Conservation (phyloP, 805 yeast species). For the Wickerhamiella dianesei region DNA sequence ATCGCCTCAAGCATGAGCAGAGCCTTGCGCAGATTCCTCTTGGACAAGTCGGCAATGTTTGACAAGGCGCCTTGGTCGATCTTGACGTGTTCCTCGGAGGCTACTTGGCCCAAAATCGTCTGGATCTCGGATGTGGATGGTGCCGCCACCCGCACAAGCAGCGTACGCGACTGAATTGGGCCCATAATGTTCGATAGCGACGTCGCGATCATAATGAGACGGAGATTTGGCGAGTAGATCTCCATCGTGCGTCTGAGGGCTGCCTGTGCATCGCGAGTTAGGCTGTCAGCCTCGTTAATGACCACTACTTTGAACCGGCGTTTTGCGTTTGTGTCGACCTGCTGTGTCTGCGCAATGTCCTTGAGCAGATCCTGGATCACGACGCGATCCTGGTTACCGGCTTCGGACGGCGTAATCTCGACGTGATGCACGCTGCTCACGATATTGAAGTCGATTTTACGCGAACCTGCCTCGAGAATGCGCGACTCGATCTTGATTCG, state of each 20-base stretch:
- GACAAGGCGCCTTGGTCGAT: slow-evolving; percentile 31
- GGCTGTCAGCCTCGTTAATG: slow-evolving; percentile 87
- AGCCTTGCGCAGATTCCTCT: slow-evolving; percentile 66
- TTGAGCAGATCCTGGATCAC: slow-evolving; percentile 89
- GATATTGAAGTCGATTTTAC: slow-evolving; percentile 81
- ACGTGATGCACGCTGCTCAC: slow-evolving; percentile 84
- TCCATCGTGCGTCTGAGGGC: slow-evolving; percentile 81
- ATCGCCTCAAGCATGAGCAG: slow-evolving; percentile 72
- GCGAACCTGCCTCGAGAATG: slow-evolving; percentile 54
- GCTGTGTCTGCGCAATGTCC: slow-evolving; percentile 90
- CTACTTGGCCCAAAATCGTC: slow-evolving; percentile 40
- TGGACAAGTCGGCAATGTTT: slow-evolving; percentile 40
- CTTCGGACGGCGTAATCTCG: slow-evolving; percentile 92
- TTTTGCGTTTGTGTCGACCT: slow-evolving; percentile 59
- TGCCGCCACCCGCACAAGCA: slow-evolving; percentile 75
- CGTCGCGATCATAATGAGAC: slow-evolving; percentile 74
- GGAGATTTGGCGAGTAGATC: slow-evolving; percentile 52
- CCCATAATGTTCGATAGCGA: slow-evolving; percentile 84
- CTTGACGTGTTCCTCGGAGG: slow-evolving; percentile 39
- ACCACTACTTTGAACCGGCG: slow-evolving; percentile 62
- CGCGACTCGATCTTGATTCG: slow-evolving; percentile 83
- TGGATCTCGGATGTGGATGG: slow-evolving; percentile 53
- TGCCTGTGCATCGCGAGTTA: slow-evolving; percentile 88
- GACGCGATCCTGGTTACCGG: slow-evolving; percentile 90
- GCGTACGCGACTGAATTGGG: slow-evolving; percentile 88